These are phyloP conservation scores for Claviceps africana DNA, from an alignment of 2,329 filamentous ascomycete genomes.

Conservation along the genomic window DNA sequence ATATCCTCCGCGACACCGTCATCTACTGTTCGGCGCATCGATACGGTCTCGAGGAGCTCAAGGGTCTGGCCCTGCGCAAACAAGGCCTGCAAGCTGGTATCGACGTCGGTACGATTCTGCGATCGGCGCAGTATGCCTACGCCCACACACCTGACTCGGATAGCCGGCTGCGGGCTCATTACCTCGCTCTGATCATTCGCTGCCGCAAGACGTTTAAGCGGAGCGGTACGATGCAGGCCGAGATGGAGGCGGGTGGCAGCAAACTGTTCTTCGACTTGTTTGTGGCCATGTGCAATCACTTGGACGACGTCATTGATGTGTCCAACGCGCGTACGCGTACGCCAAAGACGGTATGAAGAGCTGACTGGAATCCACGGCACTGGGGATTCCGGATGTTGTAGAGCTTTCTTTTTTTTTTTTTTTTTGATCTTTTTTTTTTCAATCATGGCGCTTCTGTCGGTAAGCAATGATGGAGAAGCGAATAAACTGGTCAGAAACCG, in stretches of 20 bases:
- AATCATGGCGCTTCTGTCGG: too few relatives aligned
- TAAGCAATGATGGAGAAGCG: too few relatives aligned
- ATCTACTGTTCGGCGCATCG: slow-evolving; percentile 87
- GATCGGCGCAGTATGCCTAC: slow-evolving; percentile 89
- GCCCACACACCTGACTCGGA: slow-evolving; percentile 88
- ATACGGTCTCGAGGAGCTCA: slow-evolving; percentile 85
- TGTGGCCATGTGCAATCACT: slow-evolving; percentile 95
- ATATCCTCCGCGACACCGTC: slow-evolving; percentile 80
- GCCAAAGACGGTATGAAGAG: slow-evolving; percentile 42
- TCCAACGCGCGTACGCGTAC: slow-evolving; percentile 50
- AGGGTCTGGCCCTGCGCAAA: slow-evolving; percentile 82
- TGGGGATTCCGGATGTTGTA: neutral
- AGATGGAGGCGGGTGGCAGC: slow-evolving; percentile 84
- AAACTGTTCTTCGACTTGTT: slow-evolving; percentile 98
- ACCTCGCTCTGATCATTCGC: slow-evolving; percentile 92
- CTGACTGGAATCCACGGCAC: neutral
- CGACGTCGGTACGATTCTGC: slow-evolving; percentile 80
- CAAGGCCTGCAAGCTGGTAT: slow-evolving; percentile 88
- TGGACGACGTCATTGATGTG: slow-evolving; percentile 87
- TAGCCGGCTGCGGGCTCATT: slow-evolving; percentile 86
- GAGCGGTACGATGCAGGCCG: slow-evolving; percentile 96
- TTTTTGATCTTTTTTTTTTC: too few relatives aligned
- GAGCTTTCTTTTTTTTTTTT: neutral
- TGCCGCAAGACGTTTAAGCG: slow-evolving; percentile 96
- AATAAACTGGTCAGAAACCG: too few relatives aligned